Evolutionary conservation across 1,139 yeast genomes (phyloP).

Genomic region (Saccharomycopsis hybrid): DNA sequence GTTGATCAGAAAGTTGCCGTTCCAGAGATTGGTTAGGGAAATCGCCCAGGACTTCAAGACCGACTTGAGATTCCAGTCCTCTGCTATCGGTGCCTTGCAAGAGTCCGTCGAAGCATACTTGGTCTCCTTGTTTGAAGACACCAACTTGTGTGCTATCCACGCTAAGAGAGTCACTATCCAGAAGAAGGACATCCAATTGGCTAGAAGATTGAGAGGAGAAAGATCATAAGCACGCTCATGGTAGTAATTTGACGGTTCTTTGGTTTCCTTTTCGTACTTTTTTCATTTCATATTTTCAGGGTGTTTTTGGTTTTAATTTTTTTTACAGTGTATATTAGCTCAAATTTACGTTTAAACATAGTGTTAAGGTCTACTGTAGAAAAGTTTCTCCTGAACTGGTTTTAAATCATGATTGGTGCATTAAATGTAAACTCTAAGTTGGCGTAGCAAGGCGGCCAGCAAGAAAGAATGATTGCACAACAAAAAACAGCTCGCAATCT

Average conservation of each 20-base stretch:
- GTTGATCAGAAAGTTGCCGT: slow-evolving; percentile 81
- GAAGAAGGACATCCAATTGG: slow-evolving; percentile 87
- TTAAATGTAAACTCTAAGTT: too few relatives aligned
- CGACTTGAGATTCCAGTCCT: slow-evolving; percentile 83
- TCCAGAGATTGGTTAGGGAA: slow-evolving; percentile 88
- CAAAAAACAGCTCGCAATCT: too few relatives aligned
- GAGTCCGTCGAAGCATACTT: slow-evolving; percentile 90
- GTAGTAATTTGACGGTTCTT: not conserved
- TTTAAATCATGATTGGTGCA: not conserved
- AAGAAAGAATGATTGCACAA: too few relatives aligned
- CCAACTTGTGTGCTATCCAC: slow-evolving; percentile 87
- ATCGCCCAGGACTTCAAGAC: slow-evolving; percentile 88
- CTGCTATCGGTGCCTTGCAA: slow-evolving; percentile 87
- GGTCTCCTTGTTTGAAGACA: slow-evolving; percentile 69
- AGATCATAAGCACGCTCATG: slow-evolving; percentile 39
- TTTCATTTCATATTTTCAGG: not conserved
- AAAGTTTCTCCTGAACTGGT: not conserved
- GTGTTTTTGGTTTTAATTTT: not conserved
- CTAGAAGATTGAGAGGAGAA: slow-evolving; percentile 90
- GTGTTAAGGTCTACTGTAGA: not conserved
- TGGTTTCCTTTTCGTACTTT: not conserved
- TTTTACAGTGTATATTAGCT: too few relatives aligned
- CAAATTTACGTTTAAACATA: too few relatives aligned
- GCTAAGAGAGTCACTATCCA: slow-evolving; percentile 92
- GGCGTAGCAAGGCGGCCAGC: too few relatives aligned